Percentiles rank a stretch among this genome's conserved stretches.
Evolutionary conservation across 2,329 filamentous ascomycete genomes (phyloP).

Genomic region (Chrysoporthe puriensis): DNA sequence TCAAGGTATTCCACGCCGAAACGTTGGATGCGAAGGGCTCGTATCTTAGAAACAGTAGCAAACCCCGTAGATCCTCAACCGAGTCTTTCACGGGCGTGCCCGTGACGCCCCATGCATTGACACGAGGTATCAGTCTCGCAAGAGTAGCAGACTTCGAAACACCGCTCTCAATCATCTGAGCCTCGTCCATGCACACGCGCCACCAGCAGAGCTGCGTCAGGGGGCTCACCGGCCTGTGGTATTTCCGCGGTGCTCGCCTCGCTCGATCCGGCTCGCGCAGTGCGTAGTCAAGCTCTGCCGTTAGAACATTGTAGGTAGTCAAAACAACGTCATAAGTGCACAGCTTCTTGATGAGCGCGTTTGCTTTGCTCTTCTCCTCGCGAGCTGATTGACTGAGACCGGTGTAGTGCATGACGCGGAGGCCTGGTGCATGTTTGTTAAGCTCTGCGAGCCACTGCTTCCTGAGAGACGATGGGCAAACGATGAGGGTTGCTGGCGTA

Average conservation of each 20-base stretch:
- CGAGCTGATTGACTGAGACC: slow-evolving; percentile 45
- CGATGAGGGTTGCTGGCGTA: slow-evolving; percentile 63
- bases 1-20: slow-evolving; percentile 70
- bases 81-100: slow-evolving; percentile 84
- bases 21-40: slow-evolving; percentile 72
- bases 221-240: slow-evolving; percentile 71
- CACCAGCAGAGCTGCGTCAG: slow-evolving; percentile 85
- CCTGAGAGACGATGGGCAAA: slow-evolving; percentile 59
- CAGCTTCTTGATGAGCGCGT: slow-evolving; percentile 49
- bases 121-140: slow-evolving; percentile 76
- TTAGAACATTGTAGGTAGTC: slow-evolving; percentile 72
- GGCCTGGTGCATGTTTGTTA: slow-evolving; percentile 57
- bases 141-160: slow-evolving; percentile 82
- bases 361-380: slow-evolving; percentile 43
- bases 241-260: slow-evolving; percentile 67
- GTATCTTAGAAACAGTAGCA: slow-evolving; percentile 80
- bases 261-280: slow-evolving; percentile 69
- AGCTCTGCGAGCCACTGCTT: slow-evolving; percentile 67
- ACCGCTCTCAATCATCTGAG: slow-evolving; percentile 92
- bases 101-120: slow-evolving; percentile 90
- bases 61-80: slow-evolving; percentile 69
- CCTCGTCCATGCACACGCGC: slow-evolving; percentile 77
- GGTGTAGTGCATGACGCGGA: slow-evolving; percentile 60
- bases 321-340: slow-evolving; percentile 61
- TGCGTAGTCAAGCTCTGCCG: slow-evolving; percentile 79